A percentile compares a stretch with the other conserved stretches of the same genome.
Evolutionary conservation across 106 monocot species (phyloP).

Genomic region (Amphibolis antarctica): DNA sequence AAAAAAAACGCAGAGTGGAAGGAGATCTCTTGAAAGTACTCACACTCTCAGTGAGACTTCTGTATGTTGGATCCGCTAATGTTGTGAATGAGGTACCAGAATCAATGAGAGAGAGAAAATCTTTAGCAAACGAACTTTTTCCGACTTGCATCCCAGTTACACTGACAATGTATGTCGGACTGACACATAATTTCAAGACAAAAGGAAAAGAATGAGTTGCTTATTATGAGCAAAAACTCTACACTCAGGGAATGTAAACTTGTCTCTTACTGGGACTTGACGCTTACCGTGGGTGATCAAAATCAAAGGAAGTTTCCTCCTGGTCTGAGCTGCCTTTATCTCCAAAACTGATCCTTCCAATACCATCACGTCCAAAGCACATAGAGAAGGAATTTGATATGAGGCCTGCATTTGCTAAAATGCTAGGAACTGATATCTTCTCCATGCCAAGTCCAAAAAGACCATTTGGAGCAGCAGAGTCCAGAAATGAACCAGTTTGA

Average conservation of each 20-base stretch:
- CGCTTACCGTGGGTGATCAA: conserved; percentile 38
- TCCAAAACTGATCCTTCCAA: conserved; percentile 86
- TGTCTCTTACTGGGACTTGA: not conserved
- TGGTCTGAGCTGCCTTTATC: conserved; percentile 86
- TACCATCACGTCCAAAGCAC: conserved; percentile 68
- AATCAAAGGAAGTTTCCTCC: conserved; percentile 62
- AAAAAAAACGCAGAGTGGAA: not conserved
- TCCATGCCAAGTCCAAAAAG: conserved; percentile 88
- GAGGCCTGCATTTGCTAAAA: conserved; percentile 59
- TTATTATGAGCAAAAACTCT: not conserved
- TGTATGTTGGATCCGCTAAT: conserved; percentile 72
- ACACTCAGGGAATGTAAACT: not conserved
- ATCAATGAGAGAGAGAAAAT: conserved; percentile 61
- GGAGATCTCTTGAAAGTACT: conserved; percentile 11
- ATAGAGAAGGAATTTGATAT: conserved; percentile 85
- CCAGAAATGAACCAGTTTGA: conserved; percentile 88
- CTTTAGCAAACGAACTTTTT: conserved; percentile 17
- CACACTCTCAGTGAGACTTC: conserved; percentile 39
- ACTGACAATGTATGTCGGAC: conserved; percentile 56
- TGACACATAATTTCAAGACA: conserved; percentile 14
- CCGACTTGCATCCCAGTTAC: conserved; percentile 51
- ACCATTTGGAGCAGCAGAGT: conserved; percentile 81
- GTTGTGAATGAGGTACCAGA: conserved; percentile 89
- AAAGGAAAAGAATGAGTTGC: not conserved
- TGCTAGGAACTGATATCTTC: conserved; percentile 78